Evolutionary conservation across 2,329 filamentous ascomycete species (phyloP), one percentile per base, ranked within the genome.

Genomic region (Rhynchosporium graminicola): DNA sequence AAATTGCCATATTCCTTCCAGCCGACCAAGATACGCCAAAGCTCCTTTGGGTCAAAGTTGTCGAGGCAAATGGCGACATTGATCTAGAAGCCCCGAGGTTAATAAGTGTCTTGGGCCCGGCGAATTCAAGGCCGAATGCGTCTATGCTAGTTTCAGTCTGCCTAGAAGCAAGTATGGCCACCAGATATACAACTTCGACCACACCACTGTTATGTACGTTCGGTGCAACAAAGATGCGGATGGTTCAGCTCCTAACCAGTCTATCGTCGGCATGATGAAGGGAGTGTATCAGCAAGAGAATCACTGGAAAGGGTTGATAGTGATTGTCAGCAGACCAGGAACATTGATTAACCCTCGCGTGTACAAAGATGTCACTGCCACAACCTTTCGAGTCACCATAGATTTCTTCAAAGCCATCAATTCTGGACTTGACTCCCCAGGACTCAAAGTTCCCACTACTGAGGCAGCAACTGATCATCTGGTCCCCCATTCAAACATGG

Each of bases 1-100:
- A 50, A 36, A 52, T 63, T 9, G 62, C 36, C 4, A 42, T 63
- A 2, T 3, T 57, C 12, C 42, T 60, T 29, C 29, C 50, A 3
- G 43, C n/a, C n/a, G 42, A 40, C 6, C 3, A 40, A 20, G 15
- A 9, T 26, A 55, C 38, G 33, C 50, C 50, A 3, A 47, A 29
- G 10, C 36, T 60, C 5, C 6, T 52, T 1, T 52, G 47, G 57
- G 15, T 59, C 6, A 36, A 48, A 28, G 26, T 15, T 7, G 4
- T 12, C 6, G 26, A 26, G 6, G 3, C 1, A 2, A 1, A 38
- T 28, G 12, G 2, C 13, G 36, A 36, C 12, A 10, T 26, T 2
- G 26, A 28, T 8, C 31, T 28, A 4, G 31, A 38, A 31, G n/a
- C 12, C 3, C 48, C 4, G 31, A 51, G 13, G 8, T 51, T 15